Evolutionary conservation across 176 grass and related monocot species (phyloP).

Genomic region (Zoysia japonica): DNA sequence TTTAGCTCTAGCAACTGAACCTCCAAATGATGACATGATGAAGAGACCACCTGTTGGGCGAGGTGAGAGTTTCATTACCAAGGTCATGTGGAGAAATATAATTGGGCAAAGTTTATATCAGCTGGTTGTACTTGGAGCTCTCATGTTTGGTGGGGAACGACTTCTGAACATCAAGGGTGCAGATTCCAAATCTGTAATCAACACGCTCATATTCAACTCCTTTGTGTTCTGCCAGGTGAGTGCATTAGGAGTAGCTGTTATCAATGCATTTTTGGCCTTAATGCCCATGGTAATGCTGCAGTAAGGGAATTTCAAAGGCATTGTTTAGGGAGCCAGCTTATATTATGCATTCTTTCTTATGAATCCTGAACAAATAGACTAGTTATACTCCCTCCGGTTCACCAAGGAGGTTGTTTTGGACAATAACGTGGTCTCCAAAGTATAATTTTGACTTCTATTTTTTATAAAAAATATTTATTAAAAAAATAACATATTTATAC

Average conservation of each 20-base stretch:
- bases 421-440: no score
- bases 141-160: conserved; percentile 68
- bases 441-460: no score
- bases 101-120: conserved; percentile 90
- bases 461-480: no score
- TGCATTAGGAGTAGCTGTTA: background rate
- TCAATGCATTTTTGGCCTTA: background rate
- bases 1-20: conserved; percentile 89
- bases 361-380: background rate
- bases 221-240: conserved; percentile 97
- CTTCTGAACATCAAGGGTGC: conserved; percentile 66
- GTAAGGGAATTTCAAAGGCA: background rate
- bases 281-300: background rate
- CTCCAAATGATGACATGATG: conserved; percentile 94
- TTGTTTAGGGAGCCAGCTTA: background rate
- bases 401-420: no score
- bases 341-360: background rate
- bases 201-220: conserved; percentile 93
- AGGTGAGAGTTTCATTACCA: conserved; percentile 81
- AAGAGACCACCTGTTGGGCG: conserved; percentile 64
- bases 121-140: conserved; percentile 67
- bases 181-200: conserved; percentile 64
- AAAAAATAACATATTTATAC: no score
- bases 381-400: no score
- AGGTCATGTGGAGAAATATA: conserved; percentile 94